Percentiles rank a stretch among this genome's conserved stretches.
These are phyloP conservation scores for Penicillium crustosum DNA, from an alignment of 2,329 filamentous ascomycete genomes.

Conservation along the genomic window DNA sequence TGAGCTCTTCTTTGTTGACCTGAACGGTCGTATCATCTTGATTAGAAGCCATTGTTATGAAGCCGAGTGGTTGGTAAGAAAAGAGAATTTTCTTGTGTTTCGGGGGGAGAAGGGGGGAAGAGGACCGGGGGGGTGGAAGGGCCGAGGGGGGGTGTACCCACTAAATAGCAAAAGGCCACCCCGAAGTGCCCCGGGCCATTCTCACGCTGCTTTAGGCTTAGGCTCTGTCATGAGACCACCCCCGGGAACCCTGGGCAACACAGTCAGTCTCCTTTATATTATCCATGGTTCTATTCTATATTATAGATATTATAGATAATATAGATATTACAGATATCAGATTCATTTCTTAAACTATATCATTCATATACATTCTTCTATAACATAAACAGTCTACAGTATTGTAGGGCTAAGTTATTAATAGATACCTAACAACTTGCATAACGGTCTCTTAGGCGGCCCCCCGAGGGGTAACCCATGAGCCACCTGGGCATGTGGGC, in stretches of 20 bases:
- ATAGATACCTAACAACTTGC: neutral
- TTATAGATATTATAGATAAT: too few relatives aligned
- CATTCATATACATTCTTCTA: neutral
- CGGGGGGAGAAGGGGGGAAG: conserved; percentile 9
- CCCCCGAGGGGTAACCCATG: neutral
- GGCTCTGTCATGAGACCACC: conserved; percentile 7
- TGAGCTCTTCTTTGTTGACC: conserved; percentile 69
- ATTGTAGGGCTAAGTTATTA: neutral
- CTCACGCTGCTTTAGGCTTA: conserved; percentile 28
- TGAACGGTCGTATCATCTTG: conserved; percentile 41
- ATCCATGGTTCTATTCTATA: too few relatives aligned
- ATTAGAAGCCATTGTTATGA: conserved; percentile 37
- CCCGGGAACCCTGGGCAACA: neutral
- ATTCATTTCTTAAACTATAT: neutral
- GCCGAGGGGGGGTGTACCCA: conserved; percentile 10
- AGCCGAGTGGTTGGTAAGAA: conserved; percentile 29
- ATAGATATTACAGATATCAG: too few relatives aligned
- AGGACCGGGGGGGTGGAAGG: conserved; percentile 18
- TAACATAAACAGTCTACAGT: neutral
- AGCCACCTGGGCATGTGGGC: neutral
- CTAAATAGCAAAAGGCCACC: conserved; percentile 20
- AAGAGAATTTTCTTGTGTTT: conserved; percentile 21
- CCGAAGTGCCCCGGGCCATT: conserved; percentile 11
- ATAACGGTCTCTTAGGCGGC: neutral
- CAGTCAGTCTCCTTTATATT: neutral